phyloP scores from a whole-genome alignment of 768 basidiomycete genomes.

The Rhizopogon rudus region DNA sequence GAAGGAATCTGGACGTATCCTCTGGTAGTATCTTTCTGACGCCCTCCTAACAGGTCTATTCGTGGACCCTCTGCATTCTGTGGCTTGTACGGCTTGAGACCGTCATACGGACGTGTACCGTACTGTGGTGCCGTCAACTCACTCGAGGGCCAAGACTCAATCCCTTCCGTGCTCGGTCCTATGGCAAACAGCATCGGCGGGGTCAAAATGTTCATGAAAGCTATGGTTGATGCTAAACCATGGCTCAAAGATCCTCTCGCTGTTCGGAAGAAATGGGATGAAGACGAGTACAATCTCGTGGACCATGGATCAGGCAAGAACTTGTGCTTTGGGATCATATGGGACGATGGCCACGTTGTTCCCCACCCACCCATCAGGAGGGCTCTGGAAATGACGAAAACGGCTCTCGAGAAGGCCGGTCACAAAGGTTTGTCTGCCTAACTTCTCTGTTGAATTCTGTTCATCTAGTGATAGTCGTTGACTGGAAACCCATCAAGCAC shows the following conservation, averaged over 20 bases:
- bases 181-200: constrained; percentile 52
- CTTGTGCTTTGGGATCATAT: constrained; percentile 27
- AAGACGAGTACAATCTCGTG: constrained; percentile 13
- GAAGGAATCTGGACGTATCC: no score
- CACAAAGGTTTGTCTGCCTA: constrained; percentile 48
- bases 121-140: constrained; percentile 66
- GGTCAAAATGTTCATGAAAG: constrained; percentile 60
- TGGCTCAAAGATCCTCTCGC: constrained; percentile 53
- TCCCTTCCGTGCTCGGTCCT: constrained; percentile 72
- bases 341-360: constrained; percentile 53
- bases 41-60: no score
- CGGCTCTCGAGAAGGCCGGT: constrained; percentile 54
- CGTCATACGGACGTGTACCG: constrained; percentile 34
- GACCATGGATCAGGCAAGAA: no score
- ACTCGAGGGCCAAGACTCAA: constrained; percentile 64
- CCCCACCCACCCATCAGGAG: constrained; percentile 64
- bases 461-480: constrained; percentile 45
- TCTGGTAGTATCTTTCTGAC: no score
- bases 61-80: no score
- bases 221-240: constrained; percentile 52
- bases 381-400: constrained; percentile 51
- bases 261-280: no score
- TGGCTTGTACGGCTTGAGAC: no score
- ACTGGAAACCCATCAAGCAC: constrained; percentile 60
- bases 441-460: not conserved